A percentile compares a stretch with the other conserved stretches of the same genome.
phyloP scores from a whole-genome alignment of 495 filamentous ascomycete genomes.

The Patellaria atrata region DNA sequence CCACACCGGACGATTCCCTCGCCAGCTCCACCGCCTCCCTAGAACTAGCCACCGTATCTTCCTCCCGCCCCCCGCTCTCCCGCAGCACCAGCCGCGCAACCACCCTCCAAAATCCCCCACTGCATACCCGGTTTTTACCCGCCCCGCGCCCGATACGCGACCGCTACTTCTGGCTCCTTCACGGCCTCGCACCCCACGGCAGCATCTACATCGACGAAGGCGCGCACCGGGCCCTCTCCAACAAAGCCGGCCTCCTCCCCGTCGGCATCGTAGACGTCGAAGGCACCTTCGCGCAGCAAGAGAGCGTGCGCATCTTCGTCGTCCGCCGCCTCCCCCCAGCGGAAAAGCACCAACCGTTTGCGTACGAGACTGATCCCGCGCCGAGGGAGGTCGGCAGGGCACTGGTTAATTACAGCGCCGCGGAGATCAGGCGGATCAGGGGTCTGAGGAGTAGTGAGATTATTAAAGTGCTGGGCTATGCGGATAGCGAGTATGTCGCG shows the following conservation, averaged over 20 bases:
- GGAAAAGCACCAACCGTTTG: constrained; percentile 5
- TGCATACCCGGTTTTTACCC: constrained; percentile 88
- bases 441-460: constrained; percentile 75
- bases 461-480: constrained; percentile 63
- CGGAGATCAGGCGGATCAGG: constrained; percentile 70
- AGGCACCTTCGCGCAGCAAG: constrained; percentile 78
- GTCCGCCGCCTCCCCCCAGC: constrained; percentile 36
- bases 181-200: constrained; percentile 84
- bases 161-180: constrained; percentile 90
- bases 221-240: constrained; percentile 59
- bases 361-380: constrained; percentile 25
- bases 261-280: constrained; percentile 83
- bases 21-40: constrained; percentile 1
- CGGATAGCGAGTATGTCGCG: constrained; percentile 90
- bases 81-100: constrained; percentile 3
- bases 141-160: constrained; percentile 78
- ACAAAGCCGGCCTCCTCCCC: constrained; percentile 80
- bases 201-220: constrained; percentile 85
- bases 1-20: too few relatives aligned
- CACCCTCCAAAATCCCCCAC: constrained; percentile 32
- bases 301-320: constrained; percentile 74
- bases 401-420: constrained; percentile 83
- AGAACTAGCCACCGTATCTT: background rate
- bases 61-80: background rate
- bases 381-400: constrained; percentile 75